Conservation (phyloP, 805 yeast genomes). For the Zygoascus bituminiphila region DNA sequence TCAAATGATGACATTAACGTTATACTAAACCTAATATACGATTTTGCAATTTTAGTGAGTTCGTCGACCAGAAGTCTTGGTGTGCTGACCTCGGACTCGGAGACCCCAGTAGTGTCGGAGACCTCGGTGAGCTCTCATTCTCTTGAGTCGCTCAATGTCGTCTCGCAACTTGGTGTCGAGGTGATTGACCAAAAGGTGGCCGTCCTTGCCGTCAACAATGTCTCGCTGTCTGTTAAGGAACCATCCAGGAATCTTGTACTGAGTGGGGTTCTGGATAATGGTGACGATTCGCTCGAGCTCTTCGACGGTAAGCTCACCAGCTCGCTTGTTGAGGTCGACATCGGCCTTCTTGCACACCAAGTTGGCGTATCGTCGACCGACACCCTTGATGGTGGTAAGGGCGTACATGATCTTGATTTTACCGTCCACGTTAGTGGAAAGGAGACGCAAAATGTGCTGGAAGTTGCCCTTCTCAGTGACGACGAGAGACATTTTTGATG, state of each 20-base stretch:
- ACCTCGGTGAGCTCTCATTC: slow-evolving; percentile 99
- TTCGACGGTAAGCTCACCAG: slow-evolving; percentile 99
- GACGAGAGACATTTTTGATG: slow-evolving; percentile 71
- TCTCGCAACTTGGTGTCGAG: slow-evolving; percentile 99
- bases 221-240: slow-evolving; percentile 99
- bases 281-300: slow-evolving; percentile 99
- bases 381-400: slow-evolving; percentile 99
- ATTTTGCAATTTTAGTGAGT: slow-evolving; percentile 21
- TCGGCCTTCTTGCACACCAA: slow-evolving; percentile 99
- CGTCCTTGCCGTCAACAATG: slow-evolving; percentile 96
- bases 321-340: slow-evolving; percentile 96
- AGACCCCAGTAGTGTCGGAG: slow-evolving; percentile 99
- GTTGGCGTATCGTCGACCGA: slow-evolving; percentile 99
- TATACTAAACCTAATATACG: background rate
- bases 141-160: slow-evolving; percentile 99
- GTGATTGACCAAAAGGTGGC: slow-evolving; percentile 98
- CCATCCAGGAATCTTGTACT: slow-evolving; percentile 99
- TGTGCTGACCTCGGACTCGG: slow-evolving; percentile 99
- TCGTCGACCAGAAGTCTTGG: slow-evolving; percentile 99
- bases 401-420: slow-evolving; percentile 99
- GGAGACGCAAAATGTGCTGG: slow-evolving; percentile 99
- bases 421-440: slow-evolving; percentile 99
- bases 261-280: slow-evolving; percentile 99
- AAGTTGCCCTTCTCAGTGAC: slow-evolving; percentile 98
- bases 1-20: slow-evolving; percentile 1